These are phyloP conservation scores for Marasmius oreades DNA, from an alignment of 1,284 basidiomycete species.

Conservation along the genomic window DNA sequence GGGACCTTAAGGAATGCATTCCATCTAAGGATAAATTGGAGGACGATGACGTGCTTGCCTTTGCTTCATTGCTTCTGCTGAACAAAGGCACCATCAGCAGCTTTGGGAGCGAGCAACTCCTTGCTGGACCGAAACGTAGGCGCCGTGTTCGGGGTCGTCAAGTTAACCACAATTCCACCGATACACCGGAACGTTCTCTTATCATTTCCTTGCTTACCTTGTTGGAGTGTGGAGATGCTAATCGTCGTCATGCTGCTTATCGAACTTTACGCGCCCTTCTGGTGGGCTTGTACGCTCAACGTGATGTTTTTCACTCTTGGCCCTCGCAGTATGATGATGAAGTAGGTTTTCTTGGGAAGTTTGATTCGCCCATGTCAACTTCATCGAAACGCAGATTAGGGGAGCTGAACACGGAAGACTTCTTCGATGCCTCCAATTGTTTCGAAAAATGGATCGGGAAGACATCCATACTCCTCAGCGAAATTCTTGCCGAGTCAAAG, in stretches of 20 bases:
- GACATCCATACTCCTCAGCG: constrained; percentile 59
- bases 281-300: constrained; percentile 33
- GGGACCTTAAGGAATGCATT: constrained; percentile 77
- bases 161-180: constrained; percentile 1
- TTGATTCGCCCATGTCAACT: constrained; percentile 30
- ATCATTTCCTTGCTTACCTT: constrained; percentile 53
- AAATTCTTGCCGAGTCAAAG: constrained; percentile 51
- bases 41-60: constrained; percentile 67
- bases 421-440: constrained; percentile 36
- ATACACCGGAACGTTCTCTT: constrained; percentile 41
- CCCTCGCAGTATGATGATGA: constrained; percentile 44
- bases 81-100: constrained; percentile 57
- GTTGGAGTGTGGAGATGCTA: constrained; percentile 48
- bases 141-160: constrained; percentile 9
- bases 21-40: constrained; percentile 48
- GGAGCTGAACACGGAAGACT: constrained; percentile 33
- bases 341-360: constrained; percentile 49
- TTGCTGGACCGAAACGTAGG: constrained; percentile 32
- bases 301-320: constrained; percentile 32
- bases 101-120: constrained; percentile 48
- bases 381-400: constrained; percentile 32
- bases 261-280: constrained; percentile 57
- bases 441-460: constrained; percentile 66
- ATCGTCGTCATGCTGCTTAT: constrained; percentile 57
- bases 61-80: constrained; percentile 66